Evolutionary conservation across 441 rosid genomes (phyloP).

Genomic region (Pelargonium fulgidum): DNA sequence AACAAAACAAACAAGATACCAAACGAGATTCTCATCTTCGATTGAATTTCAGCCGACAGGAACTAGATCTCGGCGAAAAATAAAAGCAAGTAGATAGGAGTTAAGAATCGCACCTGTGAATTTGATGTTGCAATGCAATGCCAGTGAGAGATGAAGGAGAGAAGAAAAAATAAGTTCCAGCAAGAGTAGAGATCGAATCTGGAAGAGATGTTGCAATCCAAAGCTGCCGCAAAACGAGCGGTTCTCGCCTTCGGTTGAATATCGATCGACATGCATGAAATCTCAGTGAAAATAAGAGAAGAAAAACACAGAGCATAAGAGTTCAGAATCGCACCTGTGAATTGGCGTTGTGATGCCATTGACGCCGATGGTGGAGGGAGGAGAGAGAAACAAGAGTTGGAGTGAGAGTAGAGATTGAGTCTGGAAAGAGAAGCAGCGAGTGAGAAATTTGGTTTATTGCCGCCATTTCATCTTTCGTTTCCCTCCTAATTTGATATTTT

Average conservation of each 20-base stretch:
- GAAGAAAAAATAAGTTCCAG: background rate
- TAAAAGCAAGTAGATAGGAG: background rate
- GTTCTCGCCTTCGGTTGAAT: too few relatives aligned
- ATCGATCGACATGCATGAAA: too few relatives aligned
- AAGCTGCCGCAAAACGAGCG: too few relatives aligned
- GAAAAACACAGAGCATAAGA: too few relatives aligned
- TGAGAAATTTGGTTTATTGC: background rate
- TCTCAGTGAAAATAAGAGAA: too few relatives aligned
- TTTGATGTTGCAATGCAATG: background rate
- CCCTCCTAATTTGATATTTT: background rate
- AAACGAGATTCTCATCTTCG: background rate
- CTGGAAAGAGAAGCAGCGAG: background rate
- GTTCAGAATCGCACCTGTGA: too few relatives aligned
- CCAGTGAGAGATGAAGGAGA: background rate
- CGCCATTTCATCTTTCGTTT: background rate
- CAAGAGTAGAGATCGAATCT: background rate
- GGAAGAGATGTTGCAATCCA: background rate
- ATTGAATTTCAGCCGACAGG: background rate
- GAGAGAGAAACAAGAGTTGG: too few relatives aligned
- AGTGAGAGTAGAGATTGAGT: too few relatives aligned
- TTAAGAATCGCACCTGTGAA: background rate
- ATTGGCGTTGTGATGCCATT: too few relatives aligned
- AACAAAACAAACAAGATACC: background rate
- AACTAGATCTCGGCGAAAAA: background rate
- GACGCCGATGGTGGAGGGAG: too few relatives aligned